Percentiles rank a stretch among this genome's conserved stretches.
Conservation (phyloP, 2,329 filamentous ascomycete species). For the Phaeosphaeriaceae sp. region DNA sequence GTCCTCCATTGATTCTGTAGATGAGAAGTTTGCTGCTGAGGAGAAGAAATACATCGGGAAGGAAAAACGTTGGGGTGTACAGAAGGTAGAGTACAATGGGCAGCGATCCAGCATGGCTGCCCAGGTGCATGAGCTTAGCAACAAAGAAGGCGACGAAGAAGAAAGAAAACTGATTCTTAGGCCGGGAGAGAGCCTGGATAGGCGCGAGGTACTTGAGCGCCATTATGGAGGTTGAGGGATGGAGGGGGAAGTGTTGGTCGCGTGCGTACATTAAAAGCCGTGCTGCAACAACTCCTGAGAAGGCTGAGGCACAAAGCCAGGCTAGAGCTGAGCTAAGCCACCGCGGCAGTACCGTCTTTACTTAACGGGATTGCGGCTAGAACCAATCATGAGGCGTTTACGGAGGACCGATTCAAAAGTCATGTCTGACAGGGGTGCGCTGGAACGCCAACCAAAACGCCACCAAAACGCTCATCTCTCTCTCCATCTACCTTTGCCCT, state of each 20-base stretch:
- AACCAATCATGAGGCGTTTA: no score
- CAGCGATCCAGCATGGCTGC: slow-evolving; percentile 19
- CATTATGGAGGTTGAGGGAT: slow-evolving; percentile 12
- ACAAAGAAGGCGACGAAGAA: slow-evolving; percentile 23
- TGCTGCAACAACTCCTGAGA: no score
- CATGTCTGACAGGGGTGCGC: no score
- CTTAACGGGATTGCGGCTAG: no score
- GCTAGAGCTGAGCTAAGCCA: no score
- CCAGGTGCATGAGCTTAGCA: slow-evolving; percentile 23
- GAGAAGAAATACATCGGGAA: slow-evolving; percentile 21
- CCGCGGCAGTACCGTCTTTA: no score
- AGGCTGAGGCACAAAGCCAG: no score
- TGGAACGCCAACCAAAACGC: no score
- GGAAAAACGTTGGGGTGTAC: slow-evolving; percentile 22
- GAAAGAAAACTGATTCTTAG: slow-evolving; percentile 19
- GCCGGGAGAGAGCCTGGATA: slow-evolving; percentile 18
- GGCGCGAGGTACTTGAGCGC: slow-evolving; percentile 21
- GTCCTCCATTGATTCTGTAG: slow-evolving; percentile 18
- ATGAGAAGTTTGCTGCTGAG: slow-evolving; percentile 19
- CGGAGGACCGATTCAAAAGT: no score
- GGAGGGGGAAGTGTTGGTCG: neutral
- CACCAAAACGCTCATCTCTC: no score
- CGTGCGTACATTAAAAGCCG: no score
- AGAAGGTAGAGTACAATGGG: slow-evolving; percentile 23
- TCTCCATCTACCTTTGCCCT: no score